Percentiles rank a stretch among this genome's conserved stretches.
Conservation (phyloP, 2,329 filamentous ascomycete genomes). For the Curvularia eragrostidis region DNA sequence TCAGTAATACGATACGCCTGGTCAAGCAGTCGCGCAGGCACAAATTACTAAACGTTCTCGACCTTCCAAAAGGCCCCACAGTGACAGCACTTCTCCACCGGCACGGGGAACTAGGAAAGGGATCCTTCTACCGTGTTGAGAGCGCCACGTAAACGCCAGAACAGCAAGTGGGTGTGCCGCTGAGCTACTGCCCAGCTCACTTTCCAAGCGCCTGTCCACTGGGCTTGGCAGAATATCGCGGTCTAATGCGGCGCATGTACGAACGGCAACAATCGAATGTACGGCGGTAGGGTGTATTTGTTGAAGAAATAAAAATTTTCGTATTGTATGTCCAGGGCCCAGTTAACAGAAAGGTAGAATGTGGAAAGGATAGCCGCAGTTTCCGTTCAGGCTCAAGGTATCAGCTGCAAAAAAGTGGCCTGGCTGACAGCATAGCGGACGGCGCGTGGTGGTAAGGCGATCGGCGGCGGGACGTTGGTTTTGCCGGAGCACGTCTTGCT, state of each 20-base stretch:
- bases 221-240: slow-evolving; percentile 11
- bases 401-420: neutral
- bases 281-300: neutral
- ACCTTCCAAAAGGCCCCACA: slow-evolving; percentile 1
- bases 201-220: slow-evolving; percentile 8
- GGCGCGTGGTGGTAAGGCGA: slow-evolving; percentile 14
- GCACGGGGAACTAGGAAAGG: slow-evolving; percentile 7
- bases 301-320: slow-evolving; percentile 2
- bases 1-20: neutral
- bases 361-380: neutral
- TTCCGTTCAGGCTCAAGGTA: neutral
- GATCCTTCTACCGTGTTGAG: slow-evolving; percentile 17
- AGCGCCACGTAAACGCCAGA: slow-evolving; percentile 14
- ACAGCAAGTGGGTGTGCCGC: slow-evolving; percentile 9
- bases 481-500: slow-evolving; percentile 19
- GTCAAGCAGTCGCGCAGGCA: neutral
- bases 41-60: slow-evolving; percentile 7
- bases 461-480: slow-evolving; percentile 20
- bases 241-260: slow-evolving; percentile 6
- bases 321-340: neutral
- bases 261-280: neutral
- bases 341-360: neutral
- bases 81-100: slow-evolving; percentile 5
- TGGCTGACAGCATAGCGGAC: slow-evolving; percentile 9
- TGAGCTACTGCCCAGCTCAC: slow-evolving; percentile 8